phyloP scores from a whole-genome alignment of 2,329 filamentous ascomycete genomes.

The Trichoderma aggressivum region DNA sequence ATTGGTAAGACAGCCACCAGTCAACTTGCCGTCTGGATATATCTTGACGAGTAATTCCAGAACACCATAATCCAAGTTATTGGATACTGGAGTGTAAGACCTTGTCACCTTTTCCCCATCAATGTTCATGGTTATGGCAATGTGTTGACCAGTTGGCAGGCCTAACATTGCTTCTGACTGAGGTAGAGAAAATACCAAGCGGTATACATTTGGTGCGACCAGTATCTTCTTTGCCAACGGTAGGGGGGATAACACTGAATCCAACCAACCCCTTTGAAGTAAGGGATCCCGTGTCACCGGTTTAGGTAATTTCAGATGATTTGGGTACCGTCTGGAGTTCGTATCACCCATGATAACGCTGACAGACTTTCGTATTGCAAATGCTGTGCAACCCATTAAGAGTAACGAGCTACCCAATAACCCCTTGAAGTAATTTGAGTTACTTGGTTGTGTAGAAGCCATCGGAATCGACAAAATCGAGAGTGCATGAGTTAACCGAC shows the following conservation, averaged over 20 bases:
- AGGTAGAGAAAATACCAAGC: conserved; percentile 48
- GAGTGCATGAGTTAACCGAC: neutral
- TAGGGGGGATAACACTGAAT: conserved; percentile 28
- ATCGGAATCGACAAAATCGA: neutral
- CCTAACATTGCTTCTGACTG: conserved; percentile 43
- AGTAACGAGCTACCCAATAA: neutral
- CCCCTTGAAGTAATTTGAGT: neutral
- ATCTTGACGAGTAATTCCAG: conserved; percentile 51
- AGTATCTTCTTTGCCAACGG: conserved; percentile 40
- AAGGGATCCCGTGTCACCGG: neutral
- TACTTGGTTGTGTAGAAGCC: neutral
- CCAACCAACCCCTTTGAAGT: neutral
- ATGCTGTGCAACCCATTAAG: neutral
- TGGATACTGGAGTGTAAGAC: conserved; percentile 76
- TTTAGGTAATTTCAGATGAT: neutral
- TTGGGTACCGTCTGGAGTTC: neutral
- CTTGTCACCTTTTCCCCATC: conserved; percentile 56
- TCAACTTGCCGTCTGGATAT: conserved; percentile 49
- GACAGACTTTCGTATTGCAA: neutral
- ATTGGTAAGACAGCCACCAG: conserved; percentile 39
- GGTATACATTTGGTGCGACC: conserved; percentile 44
- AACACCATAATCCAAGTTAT: conserved; percentile 40
- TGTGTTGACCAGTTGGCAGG: conserved; percentile 55
- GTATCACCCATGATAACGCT: neutral
- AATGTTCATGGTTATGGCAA: conserved; percentile 48